Evolutionary conservation across 2,329 filamentous ascomycete genomes (phyloP).

Genomic region (Bipolaris bicolor): DNA sequence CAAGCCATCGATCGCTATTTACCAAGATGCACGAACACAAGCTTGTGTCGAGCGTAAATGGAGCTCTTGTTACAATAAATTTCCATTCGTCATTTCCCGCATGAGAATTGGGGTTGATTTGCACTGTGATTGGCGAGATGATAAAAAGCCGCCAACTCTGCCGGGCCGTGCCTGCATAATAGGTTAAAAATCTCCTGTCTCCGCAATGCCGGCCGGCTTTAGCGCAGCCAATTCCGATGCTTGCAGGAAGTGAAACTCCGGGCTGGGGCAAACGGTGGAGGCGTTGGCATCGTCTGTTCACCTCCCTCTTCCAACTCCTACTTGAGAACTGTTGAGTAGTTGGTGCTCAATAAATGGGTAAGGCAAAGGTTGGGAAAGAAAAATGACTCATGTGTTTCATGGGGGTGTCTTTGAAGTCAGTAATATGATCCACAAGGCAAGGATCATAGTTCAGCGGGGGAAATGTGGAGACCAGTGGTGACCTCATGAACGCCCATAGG

Average conservation of each 20-base stretch:
- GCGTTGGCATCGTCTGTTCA: no score
- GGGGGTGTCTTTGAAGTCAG: no score
- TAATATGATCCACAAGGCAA: no score
- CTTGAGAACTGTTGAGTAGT: no score
- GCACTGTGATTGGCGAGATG: not conserved
- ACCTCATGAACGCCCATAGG: no score
- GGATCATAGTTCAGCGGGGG: no score
- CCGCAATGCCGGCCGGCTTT: not conserved
- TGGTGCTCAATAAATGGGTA: no score
- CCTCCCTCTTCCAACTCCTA: no score
- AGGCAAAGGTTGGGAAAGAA: no score
- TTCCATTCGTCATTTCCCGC: not conserved
- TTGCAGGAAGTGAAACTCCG: not conserved
- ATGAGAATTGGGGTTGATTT: not conserved
- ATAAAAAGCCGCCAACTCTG: conserved; percentile 7
- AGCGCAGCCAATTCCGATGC: not conserved
- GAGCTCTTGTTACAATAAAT: not conserved
- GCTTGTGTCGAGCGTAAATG: not conserved
- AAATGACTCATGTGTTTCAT: no score
- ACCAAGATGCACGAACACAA: not conserved
- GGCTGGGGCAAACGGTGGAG: no score
- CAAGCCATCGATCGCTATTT: not conserved
- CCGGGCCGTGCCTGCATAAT: not conserved
- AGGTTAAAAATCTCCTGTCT: not conserved
- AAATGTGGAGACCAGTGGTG: no score